phyloP scores from a whole-genome alignment of 192 early-diverging fungal genomes.

The Diversispora epigaea region DNA sequence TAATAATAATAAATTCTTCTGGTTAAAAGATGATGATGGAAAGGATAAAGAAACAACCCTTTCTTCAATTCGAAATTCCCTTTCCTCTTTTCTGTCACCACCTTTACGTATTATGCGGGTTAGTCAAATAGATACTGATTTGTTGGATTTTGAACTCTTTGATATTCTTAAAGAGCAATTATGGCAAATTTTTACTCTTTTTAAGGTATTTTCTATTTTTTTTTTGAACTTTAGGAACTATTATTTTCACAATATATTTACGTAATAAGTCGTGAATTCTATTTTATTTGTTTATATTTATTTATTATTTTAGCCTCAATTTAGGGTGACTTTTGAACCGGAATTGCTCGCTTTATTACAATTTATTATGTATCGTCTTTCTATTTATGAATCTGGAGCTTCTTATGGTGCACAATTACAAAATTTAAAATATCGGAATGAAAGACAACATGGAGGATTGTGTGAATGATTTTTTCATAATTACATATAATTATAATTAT shows the following conservation, averaged over 20 bases:
- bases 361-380: conserved; percentile 70
- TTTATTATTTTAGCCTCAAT: no score
- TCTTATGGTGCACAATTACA: conserved; percentile 82
- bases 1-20: no score
- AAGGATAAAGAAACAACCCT: not conserved
- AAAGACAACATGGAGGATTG: conserved; percentile 53
- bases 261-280: no score
- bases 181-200: conserved; percentile 62
- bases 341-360: conserved; percentile 71
- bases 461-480: conserved; percentile 41
- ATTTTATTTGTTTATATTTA: no score
- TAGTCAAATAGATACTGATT: conserved; percentile 80
- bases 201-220: no score
- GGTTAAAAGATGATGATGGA: no score
- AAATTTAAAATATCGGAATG: conserved; percentile 80
- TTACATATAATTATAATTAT: no score
- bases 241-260: no score
- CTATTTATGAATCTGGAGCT: conserved; percentile 70
- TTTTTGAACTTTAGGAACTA: no score
- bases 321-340: conserved; percentile 51
- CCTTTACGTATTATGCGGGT: conserved; percentile 70
- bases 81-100: conserved; percentile 51
- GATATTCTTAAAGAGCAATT: conserved; percentile 78
- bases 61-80: conserved; percentile 30
- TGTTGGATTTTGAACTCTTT: conserved; percentile 77